phyloP scores from a whole-genome alignment of 1,284 basidiomycete species.

The Jaminaea rosea region DNA sequence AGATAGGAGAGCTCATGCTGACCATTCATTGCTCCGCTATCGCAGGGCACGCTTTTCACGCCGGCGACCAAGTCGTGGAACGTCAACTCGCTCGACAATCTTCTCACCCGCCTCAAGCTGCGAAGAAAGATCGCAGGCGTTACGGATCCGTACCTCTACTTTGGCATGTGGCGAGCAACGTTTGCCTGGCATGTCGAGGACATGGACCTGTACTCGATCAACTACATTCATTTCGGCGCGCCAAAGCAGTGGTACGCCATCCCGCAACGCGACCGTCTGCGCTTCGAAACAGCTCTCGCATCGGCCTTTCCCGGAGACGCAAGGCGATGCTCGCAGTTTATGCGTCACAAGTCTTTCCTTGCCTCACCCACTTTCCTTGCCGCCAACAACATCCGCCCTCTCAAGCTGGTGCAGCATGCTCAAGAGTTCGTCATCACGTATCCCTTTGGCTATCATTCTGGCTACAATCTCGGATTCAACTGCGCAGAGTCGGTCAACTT shows the following conservation, averaged over 20 bases:
- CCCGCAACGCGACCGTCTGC: conserved; percentile 65
- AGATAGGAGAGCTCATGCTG: background rate
- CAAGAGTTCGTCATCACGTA: conserved; percentile 95
- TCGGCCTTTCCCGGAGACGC: conserved; percentile 39
- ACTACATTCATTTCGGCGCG: conserved; percentile 97
- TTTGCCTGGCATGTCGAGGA: conserved; percentile 93
- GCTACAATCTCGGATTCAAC: conserved; percentile 94
- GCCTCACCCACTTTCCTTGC: conserved; percentile 77
- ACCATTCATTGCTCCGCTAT: background rate
- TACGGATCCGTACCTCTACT: conserved; percentile 94
- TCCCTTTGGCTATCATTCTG: conserved; percentile 83
- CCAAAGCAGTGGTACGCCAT: conserved; percentile 94
- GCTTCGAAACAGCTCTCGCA: conserved; percentile 45
- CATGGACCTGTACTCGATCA: conserved; percentile 88
- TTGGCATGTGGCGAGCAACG: conserved; percentile 97
- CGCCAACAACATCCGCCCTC: conserved; percentile 59
- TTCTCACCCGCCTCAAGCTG: conserved; percentile 70
- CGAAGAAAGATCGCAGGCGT: conserved; percentile 72
- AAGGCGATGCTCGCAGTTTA: conserved; percentile 77
- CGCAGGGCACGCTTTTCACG: conserved; percentile 71
- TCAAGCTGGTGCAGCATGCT: conserved; percentile 63
- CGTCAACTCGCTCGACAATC: conserved; percentile 77
- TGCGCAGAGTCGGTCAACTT: conserved; percentile 98
- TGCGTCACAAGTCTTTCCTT: conserved; percentile 92
- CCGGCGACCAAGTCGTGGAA: conserved; percentile 79